A percentile compares a stretch with the other conserved stretches of the same genome.
Conservation (phyloP, 2,329 filamentous ascomycete species). For the Cladosporium sp. region DNA sequence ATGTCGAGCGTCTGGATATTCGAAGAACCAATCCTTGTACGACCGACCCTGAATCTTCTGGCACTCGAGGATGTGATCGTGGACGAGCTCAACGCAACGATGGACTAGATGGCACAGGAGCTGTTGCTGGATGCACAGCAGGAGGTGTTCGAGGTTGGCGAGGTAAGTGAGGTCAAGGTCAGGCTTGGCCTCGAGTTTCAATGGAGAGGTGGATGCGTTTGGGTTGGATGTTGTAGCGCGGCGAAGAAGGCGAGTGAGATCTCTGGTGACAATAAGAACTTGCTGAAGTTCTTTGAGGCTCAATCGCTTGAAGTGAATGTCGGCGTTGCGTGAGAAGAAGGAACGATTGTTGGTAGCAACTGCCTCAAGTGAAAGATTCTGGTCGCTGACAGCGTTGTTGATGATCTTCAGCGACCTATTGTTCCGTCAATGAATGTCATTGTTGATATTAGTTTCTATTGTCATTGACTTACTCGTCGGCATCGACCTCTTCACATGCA, state of each 20-base stretch:
- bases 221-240: slow-evolving; percentile 11
- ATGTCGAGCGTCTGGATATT: slow-evolving; percentile 29
- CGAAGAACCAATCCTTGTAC: slow-evolving; percentile 28
- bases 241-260: slow-evolving; percentile 30
- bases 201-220: neutral
- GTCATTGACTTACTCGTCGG: neutral
- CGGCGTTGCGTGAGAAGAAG: slow-evolving; percentile 34
- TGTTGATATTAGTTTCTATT: neutral
- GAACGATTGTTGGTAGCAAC: slow-evolving; percentile 30
- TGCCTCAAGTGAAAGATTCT: slow-evolving; percentile 25
- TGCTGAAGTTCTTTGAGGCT: slow-evolving; percentile 29
- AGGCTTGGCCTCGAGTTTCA: slow-evolving; percentile 22
- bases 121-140: slow-evolving; percentile 35
- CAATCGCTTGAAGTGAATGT: slow-evolving; percentile 27
- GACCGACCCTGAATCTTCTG: slow-evolving; percentile 21
- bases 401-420: slow-evolving; percentile 15
- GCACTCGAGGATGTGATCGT: slow-evolving; percentile 21
- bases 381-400: slow-evolving; percentile 8
- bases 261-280: slow-evolving; percentile 28
- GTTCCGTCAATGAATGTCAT: slow-evolving; percentile 1
- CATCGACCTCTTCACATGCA: neutral
- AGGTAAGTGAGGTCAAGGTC: slow-evolving; percentile 32
- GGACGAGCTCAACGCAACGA: slow-evolving; percentile 17
- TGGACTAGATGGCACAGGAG: slow-evolving; percentile 24
- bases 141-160: slow-evolving; percentile 42